A percentile compares a stretch with the other conserved stretches of the same genome.
phyloP scores from a whole-genome alignment of 495 filamentous ascomycete species.

The Cairneyella variabilis region DNA sequence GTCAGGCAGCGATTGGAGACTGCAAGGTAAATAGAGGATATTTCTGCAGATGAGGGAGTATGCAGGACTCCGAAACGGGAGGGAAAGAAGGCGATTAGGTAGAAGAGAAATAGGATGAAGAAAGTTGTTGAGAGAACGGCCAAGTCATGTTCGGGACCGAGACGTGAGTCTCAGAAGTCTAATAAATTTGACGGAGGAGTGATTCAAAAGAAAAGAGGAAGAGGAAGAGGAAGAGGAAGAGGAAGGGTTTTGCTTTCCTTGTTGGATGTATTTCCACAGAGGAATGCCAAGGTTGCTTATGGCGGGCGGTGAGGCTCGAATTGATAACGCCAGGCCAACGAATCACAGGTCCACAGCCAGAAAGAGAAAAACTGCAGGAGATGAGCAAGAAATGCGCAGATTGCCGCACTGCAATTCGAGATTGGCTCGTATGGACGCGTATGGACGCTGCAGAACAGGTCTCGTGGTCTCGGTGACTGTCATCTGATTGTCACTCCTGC shows the following conservation, averaged over 20 bases:
- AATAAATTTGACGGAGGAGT: background rate
- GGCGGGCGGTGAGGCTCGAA: constrained; percentile 1
- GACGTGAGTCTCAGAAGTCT: background rate
- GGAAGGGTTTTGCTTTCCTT: no score
- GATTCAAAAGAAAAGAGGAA: background rate
- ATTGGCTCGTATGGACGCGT: background rate
- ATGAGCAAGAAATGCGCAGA: background rate
- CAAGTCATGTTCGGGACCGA: background rate
- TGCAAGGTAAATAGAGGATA: no score
- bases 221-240: background rate
- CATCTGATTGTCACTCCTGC: background rate
- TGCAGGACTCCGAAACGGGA: background rate
- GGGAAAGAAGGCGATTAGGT: background rate
- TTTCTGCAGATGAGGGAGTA: background rate
- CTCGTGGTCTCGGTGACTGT: constrained; percentile 1
- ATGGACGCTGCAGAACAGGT: background rate
- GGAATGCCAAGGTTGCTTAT: background rate
- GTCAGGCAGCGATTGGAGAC: no score
- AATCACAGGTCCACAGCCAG: background rate
- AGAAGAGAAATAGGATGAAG: background rate
- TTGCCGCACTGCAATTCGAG: background rate
- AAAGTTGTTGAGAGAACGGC: background rate
- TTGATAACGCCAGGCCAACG: background rate
- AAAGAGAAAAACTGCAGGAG: background rate
- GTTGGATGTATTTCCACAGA: no score